phyloP scores from a whole-genome alignment of 176 grass and related monocot genomes.

The Pharus latifolius region DNA sequence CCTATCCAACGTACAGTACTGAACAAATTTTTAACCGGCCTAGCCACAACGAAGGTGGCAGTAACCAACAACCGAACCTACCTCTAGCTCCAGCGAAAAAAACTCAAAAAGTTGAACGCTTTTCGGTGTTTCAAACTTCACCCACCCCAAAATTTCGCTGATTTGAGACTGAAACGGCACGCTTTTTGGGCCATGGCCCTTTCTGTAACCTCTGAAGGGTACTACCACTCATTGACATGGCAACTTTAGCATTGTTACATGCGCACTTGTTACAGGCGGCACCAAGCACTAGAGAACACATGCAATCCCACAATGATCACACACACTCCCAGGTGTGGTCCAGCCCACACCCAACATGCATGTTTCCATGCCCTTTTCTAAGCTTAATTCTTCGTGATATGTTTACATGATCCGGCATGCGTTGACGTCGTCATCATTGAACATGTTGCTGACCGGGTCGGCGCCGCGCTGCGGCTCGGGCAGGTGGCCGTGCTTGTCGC shows the following conservation, averaged over 20 bases:
- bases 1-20: too few species aligned
- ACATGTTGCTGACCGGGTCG: conserved; percentile 95
- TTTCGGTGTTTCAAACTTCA: not conserved
- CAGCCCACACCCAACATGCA: too few species aligned
- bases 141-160: conserved; percentile 4
- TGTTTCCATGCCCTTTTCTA: too few species aligned
- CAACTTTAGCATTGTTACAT: conserved; percentile 9
- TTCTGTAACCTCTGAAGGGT: not conserved
- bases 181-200: not conserved
- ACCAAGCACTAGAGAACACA: not conserved
- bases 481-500: conserved; percentile 78
- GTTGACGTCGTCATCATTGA: conserved; percentile 98
- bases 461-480: conserved; percentile 55
- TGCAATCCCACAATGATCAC: not conserved
- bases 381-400: too few species aligned
- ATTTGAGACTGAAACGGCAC: not conserved
- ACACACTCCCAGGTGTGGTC: too few species aligned
- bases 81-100: too few species aligned
- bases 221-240: conserved; percentile 15
- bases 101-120: conserved; percentile 15
- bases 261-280: not conserved
- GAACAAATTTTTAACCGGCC: too few species aligned
- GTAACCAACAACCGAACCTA: not conserved
- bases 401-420: conserved; percentile 82
- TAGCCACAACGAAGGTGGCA: too few species aligned